Conservation (phyloP, 1,284 basidiomycete genomes). For the Boletus holoroseus region DNA sequence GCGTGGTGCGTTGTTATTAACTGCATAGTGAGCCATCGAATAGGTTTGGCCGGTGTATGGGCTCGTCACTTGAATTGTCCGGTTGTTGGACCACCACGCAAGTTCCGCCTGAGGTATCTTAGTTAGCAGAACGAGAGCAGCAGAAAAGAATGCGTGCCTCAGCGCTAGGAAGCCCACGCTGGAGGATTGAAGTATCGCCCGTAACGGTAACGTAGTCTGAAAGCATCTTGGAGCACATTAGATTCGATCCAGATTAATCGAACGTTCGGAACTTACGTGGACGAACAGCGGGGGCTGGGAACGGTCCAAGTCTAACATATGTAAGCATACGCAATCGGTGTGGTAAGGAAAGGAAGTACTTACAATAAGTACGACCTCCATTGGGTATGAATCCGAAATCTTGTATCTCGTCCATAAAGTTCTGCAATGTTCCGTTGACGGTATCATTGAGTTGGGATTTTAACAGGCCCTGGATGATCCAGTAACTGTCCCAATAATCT, state of each 20-base stretch:
- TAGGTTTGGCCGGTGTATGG: slow-evolving; percentile 67
- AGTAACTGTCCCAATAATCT: slow-evolving; percentile 84
- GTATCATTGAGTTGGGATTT: slow-evolving; percentile 71
- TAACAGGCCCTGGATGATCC: slow-evolving; percentile 82
- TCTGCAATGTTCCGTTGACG: slow-evolving; percentile 74
- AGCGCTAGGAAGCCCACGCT: slow-evolving; percentile 57
- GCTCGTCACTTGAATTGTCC: slow-evolving; percentile 67
- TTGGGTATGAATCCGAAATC: slow-evolving; percentile 86
- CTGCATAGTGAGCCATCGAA: slow-evolving; percentile 67
- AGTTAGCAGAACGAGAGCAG: slow-evolving; percentile 35
- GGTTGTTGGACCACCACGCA: slow-evolving; percentile 75
- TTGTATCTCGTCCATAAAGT: slow-evolving; percentile 90
- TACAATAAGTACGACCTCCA: slow-evolving; percentile 80
- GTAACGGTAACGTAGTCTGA: slow-evolving; percentile 55
- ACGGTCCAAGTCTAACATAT: slow-evolving; percentile 65
- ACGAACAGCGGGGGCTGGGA: slow-evolving; percentile 88
- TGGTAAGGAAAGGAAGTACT: slow-evolving; percentile 23
- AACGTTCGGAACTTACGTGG: slow-evolving; percentile 43
- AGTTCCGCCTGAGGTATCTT: slow-evolving; percentile 57
- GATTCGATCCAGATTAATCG: not conserved
- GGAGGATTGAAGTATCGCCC: slow-evolving; percentile 59
- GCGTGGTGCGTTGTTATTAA: slow-evolving; percentile 81
- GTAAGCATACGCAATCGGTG: not conserved
- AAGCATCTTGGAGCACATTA: slow-evolving; percentile 49
- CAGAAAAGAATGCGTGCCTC: slow-evolving; percentile 36